Conservation (phyloP, 805 yeast species). For the Yueomyces sinensis region DNA sequence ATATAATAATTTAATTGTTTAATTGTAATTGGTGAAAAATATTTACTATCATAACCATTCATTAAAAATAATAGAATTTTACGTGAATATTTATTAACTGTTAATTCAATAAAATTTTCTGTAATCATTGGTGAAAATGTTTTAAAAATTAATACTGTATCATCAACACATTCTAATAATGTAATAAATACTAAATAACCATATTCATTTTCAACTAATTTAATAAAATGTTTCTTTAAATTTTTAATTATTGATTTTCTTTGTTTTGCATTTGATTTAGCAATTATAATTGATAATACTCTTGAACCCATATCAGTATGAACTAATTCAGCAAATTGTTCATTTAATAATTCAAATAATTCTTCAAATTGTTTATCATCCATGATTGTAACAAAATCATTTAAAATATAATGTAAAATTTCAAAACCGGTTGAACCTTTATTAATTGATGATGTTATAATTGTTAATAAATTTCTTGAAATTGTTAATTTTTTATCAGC, state of each 20-base stretch:
- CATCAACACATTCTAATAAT: slow-evolving; percentile 79
- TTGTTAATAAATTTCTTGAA: slow-evolving; percentile 61
- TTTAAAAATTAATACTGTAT: slow-evolving; percentile 71
- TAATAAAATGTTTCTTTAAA: slow-evolving; percentile 63
- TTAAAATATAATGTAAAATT: slow-evolving; percentile 92
- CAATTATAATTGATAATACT: slow-evolving; percentile 71
- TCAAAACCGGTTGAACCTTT: slow-evolving; percentile 96
- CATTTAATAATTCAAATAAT: slow-evolving; percentile 68
- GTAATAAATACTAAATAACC: slow-evolving; percentile 76
- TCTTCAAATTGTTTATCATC: slow-evolving; percentile 57
- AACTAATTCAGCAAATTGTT: slow-evolving; percentile 86
- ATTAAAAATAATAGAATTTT: slow-evolving; percentile 78
- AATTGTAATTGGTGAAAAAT: slow-evolving; percentile 59
- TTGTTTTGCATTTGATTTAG: slow-evolving; percentile 83
- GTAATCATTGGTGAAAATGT: slow-evolving; percentile 38
- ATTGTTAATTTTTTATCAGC: slow-evolving; percentile 70
- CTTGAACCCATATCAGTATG: slow-evolving; percentile 93
- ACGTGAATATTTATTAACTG: slow-evolving; percentile 67
- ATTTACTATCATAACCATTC: slow-evolving; percentile 67
- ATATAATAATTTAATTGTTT: slow-evolving; percentile 49
- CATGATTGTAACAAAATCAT: slow-evolving; percentile 66
- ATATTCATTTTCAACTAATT: slow-evolving; percentile 68
- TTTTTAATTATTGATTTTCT: slow-evolving; percentile 65
- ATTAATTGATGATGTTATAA: slow-evolving; percentile 81
- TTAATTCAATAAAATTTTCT: slow-evolving; percentile 44